phyloP scores from a whole-genome alignment of 129 eudicot genomes.

The Solidago caesia region DNA sequence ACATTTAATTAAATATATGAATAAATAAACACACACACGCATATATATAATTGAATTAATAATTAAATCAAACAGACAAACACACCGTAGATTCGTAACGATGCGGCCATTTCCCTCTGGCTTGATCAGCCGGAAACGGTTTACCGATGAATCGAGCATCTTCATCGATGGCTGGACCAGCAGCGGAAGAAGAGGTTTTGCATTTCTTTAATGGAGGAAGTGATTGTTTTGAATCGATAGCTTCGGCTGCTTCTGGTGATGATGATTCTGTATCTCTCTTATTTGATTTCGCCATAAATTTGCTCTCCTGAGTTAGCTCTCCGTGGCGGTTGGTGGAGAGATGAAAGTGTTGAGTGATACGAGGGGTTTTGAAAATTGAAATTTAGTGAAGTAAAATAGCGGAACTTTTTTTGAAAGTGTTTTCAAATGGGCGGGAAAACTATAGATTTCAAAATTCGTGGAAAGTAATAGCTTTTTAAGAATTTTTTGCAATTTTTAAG shows the following conservation, averaged over 20 bases:
- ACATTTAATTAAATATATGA: not conserved
- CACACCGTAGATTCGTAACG: slow-evolving; percentile 40
- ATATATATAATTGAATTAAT: not conserved
- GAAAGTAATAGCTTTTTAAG: too few species aligned
- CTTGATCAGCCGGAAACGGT: slow-evolving; percentile 46
- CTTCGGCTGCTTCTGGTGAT: slow-evolving; percentile 10
- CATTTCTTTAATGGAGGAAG: slow-evolving; percentile 21
- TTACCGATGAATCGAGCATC: slow-evolving; percentile 34
- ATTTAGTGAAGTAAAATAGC: not conserved
- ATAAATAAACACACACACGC: not conserved
- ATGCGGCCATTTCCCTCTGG: slow-evolving; percentile 44
- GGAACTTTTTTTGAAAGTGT: slow-evolving; percentile 14
- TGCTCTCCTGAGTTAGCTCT: not conserved
- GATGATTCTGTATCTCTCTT: slow-evolving; percentile 14
- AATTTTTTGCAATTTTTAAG: too few species aligned
- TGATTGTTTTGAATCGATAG: slow-evolving; percentile 21
- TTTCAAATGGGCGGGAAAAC: slow-evolving; percentile 32
- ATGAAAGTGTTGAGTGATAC: not conserved
- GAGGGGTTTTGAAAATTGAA: not conserved
- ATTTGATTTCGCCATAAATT: slow-evolving; percentile 5
- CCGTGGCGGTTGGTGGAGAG: not conserved
- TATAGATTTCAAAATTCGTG: not conserved
- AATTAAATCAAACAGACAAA: not conserved
- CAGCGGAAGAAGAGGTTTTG: slow-evolving; percentile 19
- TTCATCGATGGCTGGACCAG: slow-evolving; percentile 5